Evolutionary conservation across 257 asterid species (phyloP).

Genomic region (Datura wrightii): DNA sequence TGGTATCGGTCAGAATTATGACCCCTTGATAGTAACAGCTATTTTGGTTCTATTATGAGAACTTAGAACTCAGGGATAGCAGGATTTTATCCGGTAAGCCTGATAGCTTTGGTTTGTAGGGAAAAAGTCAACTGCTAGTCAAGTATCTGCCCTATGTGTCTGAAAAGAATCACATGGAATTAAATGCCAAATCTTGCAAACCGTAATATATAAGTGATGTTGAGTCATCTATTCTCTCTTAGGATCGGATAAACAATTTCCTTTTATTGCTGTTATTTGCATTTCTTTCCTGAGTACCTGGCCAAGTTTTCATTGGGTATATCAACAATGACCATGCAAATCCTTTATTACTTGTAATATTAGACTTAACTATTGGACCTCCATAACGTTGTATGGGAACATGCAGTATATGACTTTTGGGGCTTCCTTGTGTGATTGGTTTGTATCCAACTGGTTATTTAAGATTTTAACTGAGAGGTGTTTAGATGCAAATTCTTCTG

Average conservation of each 20-base stretch:
- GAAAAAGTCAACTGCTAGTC: conserved; percentile 1
- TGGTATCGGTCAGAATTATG: neutral
- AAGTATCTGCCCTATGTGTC: neutral
- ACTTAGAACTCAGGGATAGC: neutral
- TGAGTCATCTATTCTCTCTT: conserved; percentile 2
- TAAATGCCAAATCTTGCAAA: neutral
- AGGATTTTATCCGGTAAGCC: neutral
- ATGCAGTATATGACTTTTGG: neutral
- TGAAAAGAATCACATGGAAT: neutral
- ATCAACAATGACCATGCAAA: neutral
- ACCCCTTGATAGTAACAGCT: conserved; percentile 1
- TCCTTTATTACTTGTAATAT: neutral
- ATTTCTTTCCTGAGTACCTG: neutral
- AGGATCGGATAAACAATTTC: neutral
- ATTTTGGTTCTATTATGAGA: conserved; percentile 9
- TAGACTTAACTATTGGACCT: neutral
- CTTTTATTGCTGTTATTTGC: neutral
- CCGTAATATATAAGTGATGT: neutral
- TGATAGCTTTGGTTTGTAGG: neutral
- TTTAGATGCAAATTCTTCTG: neutral
- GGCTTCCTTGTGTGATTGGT: neutral
- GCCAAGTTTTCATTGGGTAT: neutral
- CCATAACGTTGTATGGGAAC: neutral
- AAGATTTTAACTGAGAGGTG: neutral
- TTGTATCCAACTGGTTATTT: neutral